These are phyloP conservation scores for Amylostereum chailletii DNA, from an alignment of 1,284 basidiomycete genomes.

Conservation along the genomic window DNA sequence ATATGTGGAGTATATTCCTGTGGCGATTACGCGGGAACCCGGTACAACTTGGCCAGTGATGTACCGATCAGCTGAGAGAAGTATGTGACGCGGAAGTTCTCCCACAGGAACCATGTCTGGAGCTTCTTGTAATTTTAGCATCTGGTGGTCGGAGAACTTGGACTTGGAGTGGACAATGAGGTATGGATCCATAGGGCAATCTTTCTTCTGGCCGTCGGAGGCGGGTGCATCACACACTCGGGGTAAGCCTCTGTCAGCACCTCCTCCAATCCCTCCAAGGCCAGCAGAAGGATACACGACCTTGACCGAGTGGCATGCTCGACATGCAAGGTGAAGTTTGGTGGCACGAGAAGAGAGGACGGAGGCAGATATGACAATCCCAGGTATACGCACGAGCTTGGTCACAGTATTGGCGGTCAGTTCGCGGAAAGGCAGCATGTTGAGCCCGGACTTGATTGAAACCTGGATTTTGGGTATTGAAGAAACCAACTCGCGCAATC, in stretches of 20 bases:
- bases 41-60: constrained; percentile 90
- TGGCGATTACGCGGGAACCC: constrained; percentile 89
- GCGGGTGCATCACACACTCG: constrained; percentile 76
- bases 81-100: constrained; percentile 94
- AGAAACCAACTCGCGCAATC: too few species aligned
- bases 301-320: constrained; percentile 82
- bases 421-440: constrained; percentile 91
- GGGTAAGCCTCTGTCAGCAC: constrained; percentile 75
- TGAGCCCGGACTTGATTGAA: constrained; percentile 81
- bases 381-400: constrained; percentile 92
- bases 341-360: constrained; percentile 91
- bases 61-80: constrained; percentile 86
- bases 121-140: constrained; percentile 95
- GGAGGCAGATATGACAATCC: constrained; percentile 97
- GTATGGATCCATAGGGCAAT: constrained; percentile 95
- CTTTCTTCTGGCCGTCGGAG: constrained; percentile 74
- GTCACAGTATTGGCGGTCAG: constrained; percentile 91
- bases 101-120: constrained; percentile 99
- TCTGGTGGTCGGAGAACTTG: constrained; percentile 92
- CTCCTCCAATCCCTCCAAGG: constrained; percentile 79
- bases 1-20: constrained; percentile 96
- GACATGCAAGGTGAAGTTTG: constrained; percentile 88
- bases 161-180: constrained; percentile 95
- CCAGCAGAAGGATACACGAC: constrained; percentile 76
- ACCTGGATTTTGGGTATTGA: constrained; percentile 84